These are phyloP conservation scores for Physcomitrium patens DNA, from an alignment of 225 moss, liverwort and hornwort genomes.

Conservation along the genomic window DNA sequence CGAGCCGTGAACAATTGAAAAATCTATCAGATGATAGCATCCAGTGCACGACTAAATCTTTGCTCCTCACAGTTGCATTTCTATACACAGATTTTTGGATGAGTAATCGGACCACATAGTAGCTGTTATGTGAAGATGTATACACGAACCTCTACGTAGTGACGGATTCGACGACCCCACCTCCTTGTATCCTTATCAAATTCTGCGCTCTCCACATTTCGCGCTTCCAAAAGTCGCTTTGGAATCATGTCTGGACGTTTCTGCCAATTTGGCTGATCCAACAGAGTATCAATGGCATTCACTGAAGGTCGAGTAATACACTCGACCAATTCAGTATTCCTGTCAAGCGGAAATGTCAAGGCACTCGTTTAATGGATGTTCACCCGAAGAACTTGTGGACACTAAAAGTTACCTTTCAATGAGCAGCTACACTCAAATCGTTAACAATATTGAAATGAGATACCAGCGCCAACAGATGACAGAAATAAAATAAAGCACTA, in stretches of 20 bases:
- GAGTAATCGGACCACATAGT: neutral
- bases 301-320: constrained; percentile 40
- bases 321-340: constrained; percentile 48
- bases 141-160: no score
- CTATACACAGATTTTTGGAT: neutral
- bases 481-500: neutral
- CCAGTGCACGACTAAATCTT: neutral
- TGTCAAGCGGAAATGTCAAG: constrained; percentile 26
- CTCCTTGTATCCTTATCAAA: no score
- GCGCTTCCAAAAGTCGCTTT: constrained; percentile 40
- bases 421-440: constrained; percentile 2
- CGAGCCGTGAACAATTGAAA: neutral
- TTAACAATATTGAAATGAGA: neutral
- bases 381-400: neutral
- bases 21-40: neutral
- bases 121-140: neutral
- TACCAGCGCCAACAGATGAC: neutral
- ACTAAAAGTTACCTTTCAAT: constrained; percentile 9
- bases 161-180: no score
- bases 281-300: constrained; percentile 12
- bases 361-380: constrained; percentile 9
- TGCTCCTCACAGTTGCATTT: neutral
- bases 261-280: constrained; percentile 41
- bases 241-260: constrained; percentile 57
- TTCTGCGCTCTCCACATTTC: neutral